Conservation (phyloP, 2,329 filamentous ascomycete species). For the Fusarium avenaceum region DNA sequence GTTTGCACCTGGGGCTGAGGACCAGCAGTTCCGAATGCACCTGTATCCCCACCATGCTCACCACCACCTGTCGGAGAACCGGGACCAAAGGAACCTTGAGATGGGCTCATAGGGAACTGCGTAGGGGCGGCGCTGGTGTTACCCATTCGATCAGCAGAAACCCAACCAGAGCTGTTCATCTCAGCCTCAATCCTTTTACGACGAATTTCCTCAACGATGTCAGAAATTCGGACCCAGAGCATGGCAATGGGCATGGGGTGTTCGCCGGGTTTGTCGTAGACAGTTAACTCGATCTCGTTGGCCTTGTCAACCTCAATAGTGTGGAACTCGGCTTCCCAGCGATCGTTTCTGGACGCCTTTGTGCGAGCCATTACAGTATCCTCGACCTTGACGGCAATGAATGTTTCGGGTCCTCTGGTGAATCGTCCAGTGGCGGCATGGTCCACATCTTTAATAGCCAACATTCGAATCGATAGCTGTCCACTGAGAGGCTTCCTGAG, state of each 20-base stretch:
- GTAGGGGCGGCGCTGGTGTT: conserved; percentile 63
- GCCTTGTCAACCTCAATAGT: conserved; percentile 97
- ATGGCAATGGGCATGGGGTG: conserved; percentile 93
- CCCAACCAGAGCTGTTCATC: conserved; percentile 94
- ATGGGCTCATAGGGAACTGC: conserved; percentile 71
- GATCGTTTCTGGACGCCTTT: conserved; percentile 84
- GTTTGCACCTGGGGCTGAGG: conserved; percentile 66
- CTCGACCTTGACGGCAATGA: conserved; percentile 96
- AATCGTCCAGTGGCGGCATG: conserved; percentile 89
- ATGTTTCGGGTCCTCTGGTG: conserved; percentile 91
- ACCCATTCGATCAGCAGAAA: conserved; percentile 95
- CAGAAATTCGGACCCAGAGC: conserved; percentile 96
- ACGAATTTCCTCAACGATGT: conserved; percentile 97
- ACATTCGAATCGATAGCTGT: conserved; percentile 86
- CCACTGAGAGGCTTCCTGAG: conserved; percentile 96
- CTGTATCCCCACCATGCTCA: conserved; percentile 48
- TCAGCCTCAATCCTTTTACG: conserved; percentile 97
- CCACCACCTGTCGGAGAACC: conserved; percentile 59
- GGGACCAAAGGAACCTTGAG: conserved; percentile 59
- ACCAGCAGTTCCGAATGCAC: conserved; percentile 54
- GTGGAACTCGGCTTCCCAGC: conserved; percentile 92
- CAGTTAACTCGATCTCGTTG: conserved; percentile 97
- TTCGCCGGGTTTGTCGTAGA: conserved; percentile 95
- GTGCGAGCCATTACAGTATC: conserved; percentile 92
- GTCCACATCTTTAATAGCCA: conserved; percentile 93